Evolutionary conservation across 768 basidiomycete species (phyloP), one percentile per base, ranked within the genome.

Genomic region (Pleurotus tuoliensis): DNA sequence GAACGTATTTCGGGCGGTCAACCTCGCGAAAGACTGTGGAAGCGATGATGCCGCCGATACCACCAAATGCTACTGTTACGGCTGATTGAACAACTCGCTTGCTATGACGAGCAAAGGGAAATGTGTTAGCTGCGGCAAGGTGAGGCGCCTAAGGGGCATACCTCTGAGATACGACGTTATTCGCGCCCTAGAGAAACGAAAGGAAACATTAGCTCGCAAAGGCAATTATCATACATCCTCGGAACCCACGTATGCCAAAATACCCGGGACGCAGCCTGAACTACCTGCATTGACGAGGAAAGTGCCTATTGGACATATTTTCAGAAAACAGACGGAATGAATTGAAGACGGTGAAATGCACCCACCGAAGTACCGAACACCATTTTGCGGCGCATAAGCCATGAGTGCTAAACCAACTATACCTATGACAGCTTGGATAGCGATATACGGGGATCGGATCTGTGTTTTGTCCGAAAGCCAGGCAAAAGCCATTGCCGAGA

Each of bases 141-240:
- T 34, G 49, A 16, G 1, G 52, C 11, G 55, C 46, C n/a, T 22
- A 30, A 24, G 12, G 20, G 22, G n/a, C 15, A 3, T 78, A 79
- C 53, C 75, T 76, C 53, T 79, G 77, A 12, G 76, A 75, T 8
- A 77, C 76, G 4, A 79, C 77, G 59, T 81, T 81, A 59, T 79
- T 79, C 4, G 75, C 59, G 45, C 64, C 58, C 64, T 65, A 48
- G 5, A 44, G 40, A 11, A 38, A 5, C 40, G 13, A 13, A 13
- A 43, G 48, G 50, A 12, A 16, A 43, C 25, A 30, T 45, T 24
- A 8, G 30, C 27, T n/a, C 20, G 20, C 9, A 18, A 24, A 24
- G 34, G 24, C 12, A 63, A 34, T 4, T 34, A 34, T 34, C 30
- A 34, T 34, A 34, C 30, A 34, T 34, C 30, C 30, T 34, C 30